These are phyloP conservation scores for Dryadomyces quercivorus DNA, from an alignment of 2,329 filamentous ascomycete species.

Conservation along the genomic window DNA sequence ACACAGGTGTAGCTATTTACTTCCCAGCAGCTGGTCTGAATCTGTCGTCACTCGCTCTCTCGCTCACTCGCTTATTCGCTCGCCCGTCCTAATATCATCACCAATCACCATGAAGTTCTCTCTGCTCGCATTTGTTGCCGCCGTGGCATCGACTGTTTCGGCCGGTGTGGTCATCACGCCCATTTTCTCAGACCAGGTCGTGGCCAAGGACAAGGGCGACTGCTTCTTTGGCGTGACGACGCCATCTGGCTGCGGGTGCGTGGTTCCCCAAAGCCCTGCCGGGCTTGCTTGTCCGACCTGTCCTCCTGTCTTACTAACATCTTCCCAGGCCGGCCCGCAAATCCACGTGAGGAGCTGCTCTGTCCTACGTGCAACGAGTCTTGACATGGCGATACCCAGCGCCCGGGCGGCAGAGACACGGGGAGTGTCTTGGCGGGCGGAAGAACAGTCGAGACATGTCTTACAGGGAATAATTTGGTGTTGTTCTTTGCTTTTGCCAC, in stretches of 20 bases:
- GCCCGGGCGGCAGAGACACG: too few relatives aligned
- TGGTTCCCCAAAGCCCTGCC: constrained; percentile 5
- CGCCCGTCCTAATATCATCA: background rate
- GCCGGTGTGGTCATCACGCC: constrained; percentile 46
- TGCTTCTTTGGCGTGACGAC: constrained; percentile 45
- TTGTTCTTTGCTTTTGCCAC: too few relatives aligned
- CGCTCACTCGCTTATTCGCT: background rate
- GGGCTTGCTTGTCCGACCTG: too few relatives aligned
- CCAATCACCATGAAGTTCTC: constrained; percentile 27
- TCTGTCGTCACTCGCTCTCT: background rate
- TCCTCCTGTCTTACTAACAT: background rate
- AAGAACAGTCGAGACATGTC: too few relatives aligned
- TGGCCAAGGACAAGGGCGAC: constrained; percentile 33
- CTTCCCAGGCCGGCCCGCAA: constrained; percentile 5
- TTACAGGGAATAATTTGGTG: too few relatives aligned
- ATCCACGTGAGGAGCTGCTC: background rate
- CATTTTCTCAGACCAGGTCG: constrained; percentile 36
- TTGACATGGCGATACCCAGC: too few relatives aligned
- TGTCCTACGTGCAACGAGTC: background rate
- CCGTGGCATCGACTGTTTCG: constrained; percentile 31
- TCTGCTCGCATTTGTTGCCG: constrained; percentile 25
- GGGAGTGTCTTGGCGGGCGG: too few relatives aligned
- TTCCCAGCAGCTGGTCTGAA: constrained; percentile 1
- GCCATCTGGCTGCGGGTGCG: constrained; percentile 45
- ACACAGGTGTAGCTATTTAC: background rate